Evolutionary conservation across 2,329 filamentous ascomycete species (phyloP), one percentile per base, ranked within the genome.

Genomic region (Penicillium sp.): DNA sequence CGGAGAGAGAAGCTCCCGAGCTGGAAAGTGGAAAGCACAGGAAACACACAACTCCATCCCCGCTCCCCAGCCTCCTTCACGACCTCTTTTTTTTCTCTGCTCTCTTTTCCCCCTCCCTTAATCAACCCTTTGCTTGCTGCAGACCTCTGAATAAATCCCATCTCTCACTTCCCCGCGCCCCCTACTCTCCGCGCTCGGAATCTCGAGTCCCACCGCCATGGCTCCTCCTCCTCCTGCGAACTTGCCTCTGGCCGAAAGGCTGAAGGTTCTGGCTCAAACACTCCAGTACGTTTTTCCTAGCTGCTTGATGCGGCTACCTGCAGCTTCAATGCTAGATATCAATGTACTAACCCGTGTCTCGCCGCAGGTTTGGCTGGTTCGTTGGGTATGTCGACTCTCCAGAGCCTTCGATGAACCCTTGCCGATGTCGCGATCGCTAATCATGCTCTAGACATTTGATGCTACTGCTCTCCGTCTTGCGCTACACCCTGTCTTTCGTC

Each of bases 401-500:
- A 48, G 42, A 40, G 46, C 12, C 31, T 20, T 44, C 41, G 38
- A 46, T 15, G 8, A 29, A 44, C 25, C 20, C 10, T 31, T 13
- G 6, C 31, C 25, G 41, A 45, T 42, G 37, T 29, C 42, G 25
- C 23, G 41, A 46, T 55, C 46, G 54, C 63, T 68, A 52, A 66
- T 55, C 47, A 40, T 46, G 23, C 42, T 67, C 60, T 64, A 95
- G 92, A 61, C 93, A 98, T 70, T 76, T 96, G 53, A 87, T 86
- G 33, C 82, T 97, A 54, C 86, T 98, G 60, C 75, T 95, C 61
- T 86, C 83, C 66, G 89, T 92, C 45, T 69, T 87, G 65, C 87
- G 90, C 68, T 98, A 97, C 73, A 75, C 79, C 56, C 72, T 97
- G 55, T 95, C 90, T 42, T 95, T 89, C 78, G 74, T 96, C 50